These are phyloP conservation scores for Stephania japonica DNA, from an alignment of 164 flowering plant species.

Conservation along the genomic window DNA sequence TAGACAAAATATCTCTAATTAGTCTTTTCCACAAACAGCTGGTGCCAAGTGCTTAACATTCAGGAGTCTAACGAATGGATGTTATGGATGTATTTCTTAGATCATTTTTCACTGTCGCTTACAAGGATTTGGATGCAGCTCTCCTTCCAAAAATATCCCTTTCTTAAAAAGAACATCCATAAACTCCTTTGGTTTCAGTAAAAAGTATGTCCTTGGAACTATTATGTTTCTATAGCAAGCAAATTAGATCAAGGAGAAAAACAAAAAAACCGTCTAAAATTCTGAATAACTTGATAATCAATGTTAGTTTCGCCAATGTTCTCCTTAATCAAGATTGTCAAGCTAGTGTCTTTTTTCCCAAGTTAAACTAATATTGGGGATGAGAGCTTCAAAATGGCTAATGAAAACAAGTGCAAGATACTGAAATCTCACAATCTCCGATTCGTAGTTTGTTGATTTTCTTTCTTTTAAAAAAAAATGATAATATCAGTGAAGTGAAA, in stretches of 20 bases:
- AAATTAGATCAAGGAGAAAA: too few species aligned
- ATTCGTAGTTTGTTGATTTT: background rate
- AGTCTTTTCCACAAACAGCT: too few species aligned
- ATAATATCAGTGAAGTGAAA: background rate
- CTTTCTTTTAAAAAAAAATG: background rate
- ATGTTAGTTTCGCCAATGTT: too few species aligned
- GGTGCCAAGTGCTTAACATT: too few species aligned
- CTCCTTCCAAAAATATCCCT: background rate
- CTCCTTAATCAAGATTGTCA: background rate
- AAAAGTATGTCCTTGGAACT: too few species aligned
- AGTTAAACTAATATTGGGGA: background rate
- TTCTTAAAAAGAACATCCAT: background rate
- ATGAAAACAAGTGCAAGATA: background rate
- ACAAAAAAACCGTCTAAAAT: too few species aligned
- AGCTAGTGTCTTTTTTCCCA: background rate
- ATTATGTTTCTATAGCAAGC: too few species aligned
- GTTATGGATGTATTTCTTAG: too few species aligned
- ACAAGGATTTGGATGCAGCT: background rate
- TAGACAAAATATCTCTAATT: background rate
- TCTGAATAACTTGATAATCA: too few species aligned
- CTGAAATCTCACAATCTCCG: background rate
- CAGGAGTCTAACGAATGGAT: too few species aligned
- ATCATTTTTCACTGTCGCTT: too few species aligned
- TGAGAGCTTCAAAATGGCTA: background rate
- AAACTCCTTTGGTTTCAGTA: background rate